Conservation (phyloP, 805 yeast genomes). For the Hanseniaspora meyeri region DNA sequence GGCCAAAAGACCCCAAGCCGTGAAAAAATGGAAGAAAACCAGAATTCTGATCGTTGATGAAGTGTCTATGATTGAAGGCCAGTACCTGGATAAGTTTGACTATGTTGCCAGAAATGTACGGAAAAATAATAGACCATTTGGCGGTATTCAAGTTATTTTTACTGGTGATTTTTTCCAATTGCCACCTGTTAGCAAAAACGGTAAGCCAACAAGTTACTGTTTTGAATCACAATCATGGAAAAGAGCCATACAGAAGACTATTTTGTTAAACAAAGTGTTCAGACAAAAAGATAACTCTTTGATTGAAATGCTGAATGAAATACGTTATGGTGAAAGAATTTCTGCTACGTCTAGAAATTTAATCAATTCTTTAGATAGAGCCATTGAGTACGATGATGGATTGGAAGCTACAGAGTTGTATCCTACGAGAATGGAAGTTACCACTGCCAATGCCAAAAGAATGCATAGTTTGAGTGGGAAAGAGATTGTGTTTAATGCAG, state of each 20-base stretch:
- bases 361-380: constrained; percentile 46
- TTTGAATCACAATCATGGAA: constrained; percentile 69
- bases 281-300: constrained; percentile 71
- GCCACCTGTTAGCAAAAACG: constrained; percentile 47
- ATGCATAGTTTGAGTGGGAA: constrained; percentile 40
- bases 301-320: constrained; percentile 65
- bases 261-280: constrained; percentile 66
- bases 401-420: constrained; percentile 80
- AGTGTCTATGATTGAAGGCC: constrained; percentile 68
- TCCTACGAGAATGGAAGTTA: constrained; percentile 80
- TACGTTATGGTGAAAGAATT: constrained; percentile 56
- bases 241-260: constrained; percentile 47
- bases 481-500: constrained; percentile 33
- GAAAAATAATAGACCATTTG: constrained; percentile 45
- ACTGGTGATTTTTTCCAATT: constrained; percentile 77
- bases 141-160: constrained; percentile 64
- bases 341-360: constrained; percentile 35
- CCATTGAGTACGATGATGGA: constrained; percentile 52
- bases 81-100: constrained; percentile 50
- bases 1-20: constrained; percentile 38
- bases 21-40: constrained; percentile 42
- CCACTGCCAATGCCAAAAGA: constrained; percentile 49
- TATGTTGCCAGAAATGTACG: constrained; percentile 44
- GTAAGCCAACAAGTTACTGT: constrained; percentile 39
- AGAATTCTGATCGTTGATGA: constrained; percentile 64